phyloP scores from a whole-genome alignment of 345 rosid genomes.

The Eucalyptus albens region DNA sequence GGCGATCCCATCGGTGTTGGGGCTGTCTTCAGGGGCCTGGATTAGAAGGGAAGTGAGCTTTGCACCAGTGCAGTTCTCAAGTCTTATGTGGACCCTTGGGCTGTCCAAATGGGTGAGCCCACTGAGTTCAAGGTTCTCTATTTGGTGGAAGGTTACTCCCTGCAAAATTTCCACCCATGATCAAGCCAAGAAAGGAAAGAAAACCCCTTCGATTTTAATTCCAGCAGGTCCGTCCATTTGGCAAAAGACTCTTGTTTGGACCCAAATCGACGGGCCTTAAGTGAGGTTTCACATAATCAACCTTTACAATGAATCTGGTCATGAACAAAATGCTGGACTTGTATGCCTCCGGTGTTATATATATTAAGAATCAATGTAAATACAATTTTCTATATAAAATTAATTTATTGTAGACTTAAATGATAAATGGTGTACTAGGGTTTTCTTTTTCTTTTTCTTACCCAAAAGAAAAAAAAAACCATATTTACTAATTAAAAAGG shows the following conservation, averaged over 20 bases:
- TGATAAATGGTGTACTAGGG: neutral
- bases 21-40: slow-evolving; percentile 18
- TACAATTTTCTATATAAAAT: neutral
- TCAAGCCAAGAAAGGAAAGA: too few species aligned
- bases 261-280: neutral
- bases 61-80: neutral
- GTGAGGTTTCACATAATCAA: neutral
- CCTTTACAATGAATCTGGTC: accelerated
- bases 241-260: neutral
- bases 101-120: slow-evolving; percentile 9
- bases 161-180: neutral
- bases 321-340: neutral
- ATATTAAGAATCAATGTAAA: neutral
- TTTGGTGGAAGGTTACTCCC: slow-evolving; percentile 1
- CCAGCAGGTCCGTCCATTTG: neutral
- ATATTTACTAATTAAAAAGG: neutral
- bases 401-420: neutral
- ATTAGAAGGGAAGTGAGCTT: neutral
- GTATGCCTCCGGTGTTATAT: neutral
- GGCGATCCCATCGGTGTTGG: slow-evolving; percentile 31
- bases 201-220: neutral
- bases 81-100: slow-evolving; percentile 4
- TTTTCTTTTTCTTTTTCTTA: neutral
- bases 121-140: neutral
- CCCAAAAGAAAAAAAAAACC: neutral